These are phyloP conservation scores for Tuber microsphaerosporum DNA, from an alignment of 495 filamentous ascomycete genomes.

Conservation along the genomic window DNA sequence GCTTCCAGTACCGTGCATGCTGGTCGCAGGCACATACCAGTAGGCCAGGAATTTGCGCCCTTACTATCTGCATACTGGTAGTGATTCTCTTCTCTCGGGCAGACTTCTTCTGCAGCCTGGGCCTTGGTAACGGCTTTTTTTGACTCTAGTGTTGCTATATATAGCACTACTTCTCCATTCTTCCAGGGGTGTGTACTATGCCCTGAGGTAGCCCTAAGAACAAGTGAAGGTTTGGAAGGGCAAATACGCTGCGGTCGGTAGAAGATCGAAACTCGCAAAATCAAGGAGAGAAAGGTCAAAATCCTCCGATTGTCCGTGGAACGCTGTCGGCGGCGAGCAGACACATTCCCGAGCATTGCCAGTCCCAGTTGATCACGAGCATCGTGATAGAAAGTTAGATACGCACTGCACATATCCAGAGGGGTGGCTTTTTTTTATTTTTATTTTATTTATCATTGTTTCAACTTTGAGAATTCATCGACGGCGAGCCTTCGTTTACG, in stretches of 20 bases:
- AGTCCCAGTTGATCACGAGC: background rate
- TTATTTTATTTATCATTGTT: background rate
- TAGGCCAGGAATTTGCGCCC: background rate
- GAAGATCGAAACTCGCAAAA: too few relatives aligned
- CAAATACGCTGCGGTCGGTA: background rate
- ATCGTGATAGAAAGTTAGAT: background rate
- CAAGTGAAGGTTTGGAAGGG: background rate
- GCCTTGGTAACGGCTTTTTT: background rate
- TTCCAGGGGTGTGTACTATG: background rate
- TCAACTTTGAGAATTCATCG: background rate
- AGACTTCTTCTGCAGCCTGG: background rate
- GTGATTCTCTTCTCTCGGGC: background rate
- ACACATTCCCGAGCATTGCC: background rate
- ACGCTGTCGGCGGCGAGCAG: background rate
- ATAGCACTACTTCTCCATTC: background rate
- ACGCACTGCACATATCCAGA: background rate
- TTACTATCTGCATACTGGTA: background rate
- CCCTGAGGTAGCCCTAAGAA: background rate
- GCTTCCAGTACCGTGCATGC: constrained; percentile 24
- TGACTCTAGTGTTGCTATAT: background rate
- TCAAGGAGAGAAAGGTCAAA: background rate
- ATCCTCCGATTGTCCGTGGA: background rate
- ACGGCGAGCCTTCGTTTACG: background rate
- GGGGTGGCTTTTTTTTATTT: background rate
- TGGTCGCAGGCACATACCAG: background rate